These are phyloP conservation scores for Bretschneidera sinensis DNA, from an alignment of 345 rosid species.

Conservation along the genomic window DNA sequence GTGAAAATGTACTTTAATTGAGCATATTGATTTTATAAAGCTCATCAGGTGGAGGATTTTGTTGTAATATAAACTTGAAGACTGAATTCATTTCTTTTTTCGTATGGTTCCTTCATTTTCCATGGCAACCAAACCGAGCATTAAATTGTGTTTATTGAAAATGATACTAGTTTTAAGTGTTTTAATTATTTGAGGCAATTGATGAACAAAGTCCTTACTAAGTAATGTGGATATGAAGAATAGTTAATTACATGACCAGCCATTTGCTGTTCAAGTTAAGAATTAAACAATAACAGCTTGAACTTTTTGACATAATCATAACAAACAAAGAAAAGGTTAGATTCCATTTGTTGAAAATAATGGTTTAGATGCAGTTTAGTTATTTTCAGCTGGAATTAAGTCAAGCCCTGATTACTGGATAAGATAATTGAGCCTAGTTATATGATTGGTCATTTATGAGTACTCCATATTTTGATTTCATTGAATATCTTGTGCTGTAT, in stretches of 20 bases:
- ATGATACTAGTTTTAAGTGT: background rate
- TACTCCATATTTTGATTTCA: too few relatives aligned
- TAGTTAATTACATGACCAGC: too few relatives aligned
- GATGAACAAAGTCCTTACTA: slow-evolving; percentile 8
- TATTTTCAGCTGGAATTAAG: background rate
- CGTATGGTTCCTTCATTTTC: background rate
- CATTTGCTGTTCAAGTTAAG: too few relatives aligned
- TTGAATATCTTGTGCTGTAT: too few relatives aligned
- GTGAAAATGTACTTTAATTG: background rate
- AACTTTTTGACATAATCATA: too few relatives aligned
- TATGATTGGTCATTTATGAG: background rate
- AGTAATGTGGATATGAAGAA: background rate
- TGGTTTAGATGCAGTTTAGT: background rate
- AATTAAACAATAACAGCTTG: too few relatives aligned
- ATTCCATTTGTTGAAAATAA: too few relatives aligned
- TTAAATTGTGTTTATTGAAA: slow-evolving; percentile 6
- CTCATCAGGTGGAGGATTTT: too few relatives aligned
- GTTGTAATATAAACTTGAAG: background rate
- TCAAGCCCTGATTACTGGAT: background rate
- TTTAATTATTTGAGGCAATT: background rate
- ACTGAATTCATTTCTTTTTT: background rate
- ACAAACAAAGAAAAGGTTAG: too few relatives aligned
- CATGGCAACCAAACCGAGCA: slow-evolving; percentile 6
- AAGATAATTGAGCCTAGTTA: background rate
- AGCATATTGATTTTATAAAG: background rate